phyloP scores from a whole-genome alignment of 169 alveolate genomes.

The Plasmodium knowlesi region DNA sequence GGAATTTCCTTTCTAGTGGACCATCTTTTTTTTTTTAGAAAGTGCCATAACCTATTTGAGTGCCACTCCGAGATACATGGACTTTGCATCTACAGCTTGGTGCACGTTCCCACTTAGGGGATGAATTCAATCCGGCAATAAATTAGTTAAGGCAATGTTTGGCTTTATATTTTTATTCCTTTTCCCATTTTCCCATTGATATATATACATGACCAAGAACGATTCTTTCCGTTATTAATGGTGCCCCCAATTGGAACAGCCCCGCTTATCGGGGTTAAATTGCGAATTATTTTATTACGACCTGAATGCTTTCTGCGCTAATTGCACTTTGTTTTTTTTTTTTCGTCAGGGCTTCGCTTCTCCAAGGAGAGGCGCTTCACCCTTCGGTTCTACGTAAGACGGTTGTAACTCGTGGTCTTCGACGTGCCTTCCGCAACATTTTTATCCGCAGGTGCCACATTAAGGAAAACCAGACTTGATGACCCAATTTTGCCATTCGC shows the following conservation, averaged over 20 bases:
- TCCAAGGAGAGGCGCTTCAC: background rate
- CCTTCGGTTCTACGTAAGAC: background rate
- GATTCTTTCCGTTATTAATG: background rate
- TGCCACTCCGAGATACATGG: background rate
- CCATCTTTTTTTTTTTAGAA: background rate
- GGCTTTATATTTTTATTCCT: background rate
- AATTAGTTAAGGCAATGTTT: background rate
- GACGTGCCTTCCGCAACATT: background rate
- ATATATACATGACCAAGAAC: background rate
- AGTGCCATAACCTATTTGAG: background rate
- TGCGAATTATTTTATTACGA: background rate
- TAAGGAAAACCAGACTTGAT: background rate
- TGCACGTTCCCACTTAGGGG: background rate
- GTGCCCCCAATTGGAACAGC: background rate
- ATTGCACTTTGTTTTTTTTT: background rate
- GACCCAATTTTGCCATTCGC: background rate
- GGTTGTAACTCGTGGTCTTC: background rate
- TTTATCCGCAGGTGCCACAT: background rate
- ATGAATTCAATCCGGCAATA: background rate
- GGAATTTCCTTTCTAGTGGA: background rate
- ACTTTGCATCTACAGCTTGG: background rate
- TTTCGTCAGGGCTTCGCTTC: background rate
- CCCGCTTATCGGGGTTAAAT: background rate
- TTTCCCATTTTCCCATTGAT: background rate
- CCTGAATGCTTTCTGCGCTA: background rate